Conservation (phyloP, 441 rosid species). For the Syzygium syzygioides region DNA sequence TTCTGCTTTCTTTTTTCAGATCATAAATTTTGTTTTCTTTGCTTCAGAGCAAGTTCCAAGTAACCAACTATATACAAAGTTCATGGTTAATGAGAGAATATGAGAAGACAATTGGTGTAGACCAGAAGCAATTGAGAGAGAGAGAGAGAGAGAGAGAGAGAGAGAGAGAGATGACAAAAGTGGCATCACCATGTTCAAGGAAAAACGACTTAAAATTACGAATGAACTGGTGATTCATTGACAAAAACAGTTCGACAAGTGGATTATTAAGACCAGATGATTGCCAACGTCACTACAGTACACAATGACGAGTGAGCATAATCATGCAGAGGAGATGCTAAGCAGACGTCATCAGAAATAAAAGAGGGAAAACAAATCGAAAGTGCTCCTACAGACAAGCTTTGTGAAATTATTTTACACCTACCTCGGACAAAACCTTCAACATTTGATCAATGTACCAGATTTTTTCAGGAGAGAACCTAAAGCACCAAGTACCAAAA, state of each 20-base stretch:
- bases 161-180: not conserved
- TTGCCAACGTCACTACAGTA: not conserved
- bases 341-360: slow-evolving; percentile 1
- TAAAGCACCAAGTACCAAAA: slow-evolving; percentile 25
- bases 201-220: not conserved
- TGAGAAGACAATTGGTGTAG: not conserved
- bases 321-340: not conserved
- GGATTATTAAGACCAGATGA: not conserved
- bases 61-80: not conserved
- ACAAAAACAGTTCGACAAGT: not conserved
- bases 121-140: not conserved
- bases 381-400: slow-evolving; percentile 1
- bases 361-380: slow-evolving; percentile 10
- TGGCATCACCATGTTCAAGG: not conserved
- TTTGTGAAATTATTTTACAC: slow-evolving; percentile 4
- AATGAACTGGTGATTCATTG: not conserved
- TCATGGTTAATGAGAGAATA: not conserved
- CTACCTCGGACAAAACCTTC: slow-evolving; percentile 96
- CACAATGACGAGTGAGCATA: not conserved
- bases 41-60: not conserved
- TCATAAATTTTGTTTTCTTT: not conserved
- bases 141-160: not conserved
- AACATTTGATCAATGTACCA: slow-evolving; percentile 99
- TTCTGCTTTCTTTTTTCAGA: not conserved
- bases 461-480: slow-evolving; percentile 94